Conservation (phyloP, 1,284 basidiomycete species). For the Microbotryum silenes-acaulis region DNA sequence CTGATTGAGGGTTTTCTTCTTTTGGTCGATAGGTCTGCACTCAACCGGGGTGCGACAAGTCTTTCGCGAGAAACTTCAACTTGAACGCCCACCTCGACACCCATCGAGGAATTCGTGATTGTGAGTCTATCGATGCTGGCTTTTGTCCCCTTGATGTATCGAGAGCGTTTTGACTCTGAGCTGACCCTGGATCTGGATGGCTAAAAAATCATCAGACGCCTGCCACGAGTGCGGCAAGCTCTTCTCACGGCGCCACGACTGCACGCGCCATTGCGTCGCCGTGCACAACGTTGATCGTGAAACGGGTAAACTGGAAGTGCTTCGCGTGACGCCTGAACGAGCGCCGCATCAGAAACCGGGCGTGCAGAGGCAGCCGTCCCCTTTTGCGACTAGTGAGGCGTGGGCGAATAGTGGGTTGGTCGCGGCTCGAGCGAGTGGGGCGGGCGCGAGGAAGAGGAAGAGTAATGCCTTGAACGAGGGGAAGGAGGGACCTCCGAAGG, state of each 20-base stretch:
- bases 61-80: constrained; percentile 31
- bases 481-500: too few relatives aligned
- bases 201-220: constrained; percentile 6
- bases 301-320: not conserved
- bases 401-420: too few relatives aligned
- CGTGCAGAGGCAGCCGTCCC: too few relatives aligned
- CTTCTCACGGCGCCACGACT: constrained; percentile 31
- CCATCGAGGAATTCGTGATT: constrained; percentile 30
- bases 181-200: not conserved
- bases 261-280: constrained; percentile 28
- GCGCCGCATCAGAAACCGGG: too few relatives aligned
- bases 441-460: too few relatives aligned
- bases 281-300: constrained; percentile 26
- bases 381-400: too few relatives aligned
- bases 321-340: too few relatives aligned
- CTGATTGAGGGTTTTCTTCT: too few relatives aligned
- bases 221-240: constrained; percentile 30
- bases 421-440: too few relatives aligned
- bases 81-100: constrained; percentile 29
- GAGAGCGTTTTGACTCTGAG: not conserved
- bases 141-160: not conserved
- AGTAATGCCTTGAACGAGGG: too few relatives aligned
- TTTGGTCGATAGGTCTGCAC: constrained; percentile 16
- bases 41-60: constrained; percentile 23
- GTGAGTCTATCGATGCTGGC: constrained; percentile 4